These are phyloP conservation scores for Dipteronia sinensis DNA, from an alignment of 345 rosid genomes.

Conservation along the genomic window DNA sequence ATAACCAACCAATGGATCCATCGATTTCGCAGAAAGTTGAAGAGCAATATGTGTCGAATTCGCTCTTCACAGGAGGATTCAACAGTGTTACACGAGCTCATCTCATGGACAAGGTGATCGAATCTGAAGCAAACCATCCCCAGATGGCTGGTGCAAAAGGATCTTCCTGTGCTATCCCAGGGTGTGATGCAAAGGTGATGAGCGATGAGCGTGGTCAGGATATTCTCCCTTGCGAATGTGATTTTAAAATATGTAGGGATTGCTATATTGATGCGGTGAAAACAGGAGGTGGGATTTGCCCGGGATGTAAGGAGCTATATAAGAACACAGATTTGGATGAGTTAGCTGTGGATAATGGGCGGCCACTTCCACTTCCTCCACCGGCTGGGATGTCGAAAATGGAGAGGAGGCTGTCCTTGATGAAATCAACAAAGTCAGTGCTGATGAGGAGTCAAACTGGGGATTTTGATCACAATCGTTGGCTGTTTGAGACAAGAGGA, in stretches of 20 bases:
- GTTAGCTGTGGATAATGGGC: conserved; percentile 47
- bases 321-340: conserved; percentile 82
- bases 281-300: conserved; percentile 79
- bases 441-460: conserved; percentile 95
- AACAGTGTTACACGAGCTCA: conserved; percentile 88
- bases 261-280: conserved; percentile 93
- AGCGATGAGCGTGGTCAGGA: conserved; percentile 85
- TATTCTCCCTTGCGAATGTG: conserved; percentile 96
- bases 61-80: conserved; percentile 93
- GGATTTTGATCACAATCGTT: conserved; percentile 91
- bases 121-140: conserved; percentile 89
- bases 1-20: conserved; percentile 93
- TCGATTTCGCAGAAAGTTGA: conserved; percentile 92
- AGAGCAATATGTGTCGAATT: conserved; percentile 94
- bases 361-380: conserved; percentile 70
- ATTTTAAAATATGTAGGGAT: conserved; percentile 91
- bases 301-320: conserved; percentile 88
- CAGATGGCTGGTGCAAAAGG: conserved; percentile 99
- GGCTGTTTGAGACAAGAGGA: conserved; percentile 91
- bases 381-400: conserved; percentile 65
- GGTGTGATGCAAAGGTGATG: conserved; percentile 96
- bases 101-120: conserved; percentile 95
- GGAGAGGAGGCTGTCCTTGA: conserved; percentile 92
- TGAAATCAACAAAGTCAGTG: conserved; percentile 85
- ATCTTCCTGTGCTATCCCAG: conserved; percentile 84